Base-by-base conservation (phyloP, 2,329 filamentous ascomycete species). In the Cytospora leucostoma region DNA sequence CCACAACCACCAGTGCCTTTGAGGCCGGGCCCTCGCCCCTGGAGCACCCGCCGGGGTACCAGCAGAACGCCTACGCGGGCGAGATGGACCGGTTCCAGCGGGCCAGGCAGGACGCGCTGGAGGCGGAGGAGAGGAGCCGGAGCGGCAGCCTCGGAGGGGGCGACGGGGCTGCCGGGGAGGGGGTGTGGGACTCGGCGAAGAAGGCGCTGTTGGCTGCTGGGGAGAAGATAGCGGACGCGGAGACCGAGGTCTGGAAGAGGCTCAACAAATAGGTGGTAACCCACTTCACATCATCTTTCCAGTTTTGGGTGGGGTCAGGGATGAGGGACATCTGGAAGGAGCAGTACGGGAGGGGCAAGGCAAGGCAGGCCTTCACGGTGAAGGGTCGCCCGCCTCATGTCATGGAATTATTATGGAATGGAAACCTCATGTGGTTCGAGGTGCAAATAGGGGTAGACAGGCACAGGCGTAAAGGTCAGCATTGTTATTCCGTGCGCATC, bases 191-290 rank as follows among this genome's bases (percentile, higher is more conserved):
- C 61, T 74, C 80, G 54, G 84, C 84, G 12, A 85, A 83, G 77
- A 86, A 84, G 72, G 81, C 83, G 78, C 84, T 82, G 53, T 76
- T 79, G 64, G 80, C 79, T 38, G 85, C 85, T 7, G 85, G 85
- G 57, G 81, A 82, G 65, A 84, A 80, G 71, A 73, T 88, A 34
- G 82, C 80, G 10, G 82, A 80, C 15, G 84, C 84, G 15, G 86
- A 88, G 76, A 77, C 76, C 57, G 84, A 87, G 73, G 80, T 88
- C 32, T 88, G 86, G 86, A 82, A 81, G 74, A 82, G 80, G 70
- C 84, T 88, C 71, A 88, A 85, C 74, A 86, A 88, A 85, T 74
- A 86, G 84, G 74, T 77, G 58, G 58, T 61, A 37, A 61, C 4
- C 27, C 27, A 27, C 27, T 3, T 27, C 27, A 27, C 27, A 27